Base-by-base conservation (phyloP, 192 early-diverging fungal genomes). In the Gorgonomyces haynaldii region DNA sequence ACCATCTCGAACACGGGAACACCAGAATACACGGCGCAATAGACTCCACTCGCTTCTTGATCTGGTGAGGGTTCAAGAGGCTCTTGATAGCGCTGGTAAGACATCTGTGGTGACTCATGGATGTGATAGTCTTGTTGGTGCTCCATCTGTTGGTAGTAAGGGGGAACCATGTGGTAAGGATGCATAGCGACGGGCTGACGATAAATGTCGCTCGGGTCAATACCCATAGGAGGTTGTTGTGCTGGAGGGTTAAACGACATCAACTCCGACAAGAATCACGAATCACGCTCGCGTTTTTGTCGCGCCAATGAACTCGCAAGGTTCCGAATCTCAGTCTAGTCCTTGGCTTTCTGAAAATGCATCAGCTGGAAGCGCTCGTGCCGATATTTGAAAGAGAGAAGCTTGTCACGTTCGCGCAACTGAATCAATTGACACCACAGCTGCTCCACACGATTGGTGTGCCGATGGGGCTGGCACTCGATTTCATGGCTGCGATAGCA, bases 1-100 rank as follows among this genome's bases (percentile, higher is more conserved):
- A 82, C 72, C 78, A 91, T 86, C 56, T 98, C 92, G 73, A 86
- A 98, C 4, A 98, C 95, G 8, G 88, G 85, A 17, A 95, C 82
- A 4, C 89, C 86, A 8, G 91, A 93, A 67, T 98, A 98, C 2
- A 84, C 81, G 5, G 91, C 89, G 25, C 79, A 76, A 62, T 86
- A 93, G 17, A 96, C 46, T 26, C 24, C 22, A 0, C 46, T 28
- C 28, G n/a, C 23, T 4, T 25, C 45, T 34, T 46, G 20, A 17
- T 22, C 21, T 25, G 17, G 7, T 10, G 26, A 30, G 45, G 13
- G 3, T 22, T 41, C 21, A 0, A 23, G 39, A 22, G 39, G 39
- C 25, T 41, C 21, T 23, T 41, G 21, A 41, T 4, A 23, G 6
- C 25, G 39, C 19, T 22, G 39, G 6, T 41, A 23, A 19, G 21